Evolutionary conservation across 805 yeast species (phyloP), one percentile per base, ranked within the genome.

Genomic region (Lipomyces starkeyi): DNA sequence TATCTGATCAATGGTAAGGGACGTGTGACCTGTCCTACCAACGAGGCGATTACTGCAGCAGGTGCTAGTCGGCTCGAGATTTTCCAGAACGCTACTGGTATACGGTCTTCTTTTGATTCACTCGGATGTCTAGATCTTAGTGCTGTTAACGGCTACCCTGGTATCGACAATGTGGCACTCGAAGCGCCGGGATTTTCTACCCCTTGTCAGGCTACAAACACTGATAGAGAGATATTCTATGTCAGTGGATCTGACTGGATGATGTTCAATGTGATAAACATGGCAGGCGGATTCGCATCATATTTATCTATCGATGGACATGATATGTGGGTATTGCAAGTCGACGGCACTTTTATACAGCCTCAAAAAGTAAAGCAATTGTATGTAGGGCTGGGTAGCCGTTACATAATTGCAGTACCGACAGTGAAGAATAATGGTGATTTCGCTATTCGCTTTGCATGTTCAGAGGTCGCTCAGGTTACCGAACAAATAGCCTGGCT

Each of bases 371-470:
- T 62, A 14, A 29, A 65, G 17, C 58, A 57, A 22, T 4, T 65
- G 25, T 40, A 27, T 25, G 54, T 32, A 14, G 52, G 53, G 3
- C 49, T 57, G n/a, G 66, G 66, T 17, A 47, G 53, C 27, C 65
- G 68, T 14, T 65, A 47, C 34, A 11, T 49, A 25, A 52, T 65
- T 20, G 37, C 58, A 8, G 65, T 65, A 22, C 22, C 97, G 97
- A 69, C 90, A 91, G 72, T 85, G 87, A 65, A 83, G 83, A 61
- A 91, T 83, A 61, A 90, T 81, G 69, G 71, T 64, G 47, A 67
- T 3, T 64, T 55, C 63, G 59, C 52, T 55, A 71, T 69, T 61
- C 59, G 68, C 14, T 59, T 59, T 27, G 63, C 63, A 2, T 40
- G 59, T n/a, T 14, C 59, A 9, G 57, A 34, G 35, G 22, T 29